Percentiles rank a stretch among this genome's conserved stretches.
Evolutionary conservation across 148 eudicot genomes (phyloP).

Genomic region (Vaccinium corymbosum): DNA sequence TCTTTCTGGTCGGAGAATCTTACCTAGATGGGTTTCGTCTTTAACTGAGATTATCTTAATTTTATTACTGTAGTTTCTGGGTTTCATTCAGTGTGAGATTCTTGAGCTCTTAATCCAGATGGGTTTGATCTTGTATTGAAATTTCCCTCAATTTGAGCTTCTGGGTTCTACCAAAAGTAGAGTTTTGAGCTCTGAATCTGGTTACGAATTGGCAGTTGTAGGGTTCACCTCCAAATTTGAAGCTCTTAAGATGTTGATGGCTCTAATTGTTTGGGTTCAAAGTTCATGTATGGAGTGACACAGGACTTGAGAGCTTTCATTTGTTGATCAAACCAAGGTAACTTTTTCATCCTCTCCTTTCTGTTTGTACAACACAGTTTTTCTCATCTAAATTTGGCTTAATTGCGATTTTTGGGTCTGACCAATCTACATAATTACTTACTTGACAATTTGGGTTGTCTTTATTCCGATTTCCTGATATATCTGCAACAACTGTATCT

Average conservation of each 20-base stretch:
- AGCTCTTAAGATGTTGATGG: neutral
- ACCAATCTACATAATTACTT: neutral
- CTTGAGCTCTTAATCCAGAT: neutral
- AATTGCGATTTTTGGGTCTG: conserved; percentile 13
- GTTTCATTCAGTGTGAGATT: neutral
- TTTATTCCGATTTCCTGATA: conserved; percentile 15
- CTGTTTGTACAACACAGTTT: neutral
- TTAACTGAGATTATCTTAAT: neutral
- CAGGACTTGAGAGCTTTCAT: neutral
- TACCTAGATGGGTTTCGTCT: neutral
- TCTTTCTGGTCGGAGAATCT: neutral
- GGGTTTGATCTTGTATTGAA: neutral
- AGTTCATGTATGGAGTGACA: neutral
- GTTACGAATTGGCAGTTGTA: neutral
- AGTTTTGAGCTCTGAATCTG: conserved; percentile 1
- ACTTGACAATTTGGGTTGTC: conserved; percentile 13
- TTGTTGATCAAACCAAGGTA: neutral
- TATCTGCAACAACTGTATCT: neutral
- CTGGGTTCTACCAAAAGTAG: neutral
- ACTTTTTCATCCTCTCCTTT: neutral
- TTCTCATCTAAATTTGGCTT: conserved; percentile 18
- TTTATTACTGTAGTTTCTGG: neutral
- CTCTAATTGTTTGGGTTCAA: neutral
- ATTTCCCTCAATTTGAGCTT: conserved; percentile 11
- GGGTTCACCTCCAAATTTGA: neutral